Base-by-base conservation (phyloP, 768 basidiomycete genomes). In the Punctularia strigosozonata region DNA sequence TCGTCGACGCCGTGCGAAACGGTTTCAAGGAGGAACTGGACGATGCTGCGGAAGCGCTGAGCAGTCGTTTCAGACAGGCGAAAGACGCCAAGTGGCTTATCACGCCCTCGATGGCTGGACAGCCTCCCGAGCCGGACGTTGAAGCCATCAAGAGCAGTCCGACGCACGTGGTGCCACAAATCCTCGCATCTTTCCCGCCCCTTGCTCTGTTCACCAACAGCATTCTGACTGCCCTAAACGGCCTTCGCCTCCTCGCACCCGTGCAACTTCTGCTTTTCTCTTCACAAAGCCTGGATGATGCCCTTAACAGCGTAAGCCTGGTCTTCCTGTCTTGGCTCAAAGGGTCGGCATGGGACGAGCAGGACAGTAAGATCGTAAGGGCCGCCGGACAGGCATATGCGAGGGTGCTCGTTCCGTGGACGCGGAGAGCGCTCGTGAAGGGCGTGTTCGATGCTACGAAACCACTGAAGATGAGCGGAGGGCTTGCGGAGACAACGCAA, bases 161-260 rank as follows among this genome's bases (percentile, higher is more conserved):
- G 19, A 8, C 33, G 19, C 33, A 34, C 19, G 19, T 34, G 10
- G 13, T 19, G 8, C 33, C 33, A 19, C 12, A 12, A 8, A 12
- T 34, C 33, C 19, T 34, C 8, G 8, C 33, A 19, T 34, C 33
- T 8, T 34, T 10, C 33, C 33, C 33, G 19, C 33, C 33, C 8
- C 33, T 34, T 8, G 19, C 33, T 8, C 33, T 13, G 19, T 34
- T 10, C 33, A 34, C 79, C 30, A 95, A 97, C 50, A 69, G 75
- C 3, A 58, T 89, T 18, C 63, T 91, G 3, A 66, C 73, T 4
- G 67, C 80, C 1, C 61, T 97, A 31, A 97, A 97, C 55, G 69
- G 77, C 2, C 62, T 97, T 17, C 80, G 92, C 3, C 65, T 89
- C 8, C 72, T 94, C 10, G 83, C 84, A 3, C 88, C 89, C 2